Percentiles rank a stretch among this genome's conserved stretches.
Conservation (phyloP, 2,329 filamentous ascomycete species). For the Fonsecaea erecta region DNA sequence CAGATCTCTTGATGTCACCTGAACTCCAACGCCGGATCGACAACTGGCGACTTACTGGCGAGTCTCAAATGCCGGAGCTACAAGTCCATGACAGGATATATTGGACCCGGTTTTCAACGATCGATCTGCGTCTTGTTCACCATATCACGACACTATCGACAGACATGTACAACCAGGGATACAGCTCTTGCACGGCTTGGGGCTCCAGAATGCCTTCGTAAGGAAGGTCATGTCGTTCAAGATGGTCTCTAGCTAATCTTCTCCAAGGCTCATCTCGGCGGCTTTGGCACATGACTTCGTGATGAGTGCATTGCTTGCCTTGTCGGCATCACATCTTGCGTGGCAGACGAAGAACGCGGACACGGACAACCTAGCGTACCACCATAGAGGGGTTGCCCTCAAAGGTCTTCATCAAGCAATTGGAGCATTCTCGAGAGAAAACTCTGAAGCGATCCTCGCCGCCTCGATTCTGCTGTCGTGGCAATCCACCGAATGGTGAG, state of each 20-base stretch:
- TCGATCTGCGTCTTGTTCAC: constrained; percentile 86
- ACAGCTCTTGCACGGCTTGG: constrained; percentile 88
- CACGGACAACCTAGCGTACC: constrained; percentile 85
- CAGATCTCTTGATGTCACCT: constrained; percentile 79
- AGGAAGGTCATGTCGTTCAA: constrained; percentile 48
- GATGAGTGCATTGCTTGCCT: constrained; percentile 88
- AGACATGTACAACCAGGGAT: constrained; percentile 75
- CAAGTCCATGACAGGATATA: constrained; percentile 75
- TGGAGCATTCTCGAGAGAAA: constrained; percentile 78
- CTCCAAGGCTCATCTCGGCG: constrained; percentile 74
- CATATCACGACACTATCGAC: constrained; percentile 86
- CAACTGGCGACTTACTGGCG: constrained; percentile 80
- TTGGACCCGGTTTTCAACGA: constrained; percentile 72
- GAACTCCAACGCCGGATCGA: constrained; percentile 81
- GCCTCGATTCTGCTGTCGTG: constrained; percentile 91
- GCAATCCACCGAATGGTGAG: constrained; percentile 95
- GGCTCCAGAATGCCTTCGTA: constrained; percentile 90
- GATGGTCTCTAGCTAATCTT: constrained; percentile 39
- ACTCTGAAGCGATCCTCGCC: constrained; percentile 88
- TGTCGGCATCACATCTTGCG: constrained; percentile 93
- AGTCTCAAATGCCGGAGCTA: constrained; percentile 83
- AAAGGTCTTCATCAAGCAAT: constrained; percentile 89
- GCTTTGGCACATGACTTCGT: constrained; percentile 83
- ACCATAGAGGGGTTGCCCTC: constrained; percentile 83
- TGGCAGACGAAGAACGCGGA: constrained; percentile 85